Evolutionary conservation across 1,139 yeast genomes (phyloP), one percentile per base, ranked within the genome.

Genomic region (Sugiyamaella pinicola): DNA sequence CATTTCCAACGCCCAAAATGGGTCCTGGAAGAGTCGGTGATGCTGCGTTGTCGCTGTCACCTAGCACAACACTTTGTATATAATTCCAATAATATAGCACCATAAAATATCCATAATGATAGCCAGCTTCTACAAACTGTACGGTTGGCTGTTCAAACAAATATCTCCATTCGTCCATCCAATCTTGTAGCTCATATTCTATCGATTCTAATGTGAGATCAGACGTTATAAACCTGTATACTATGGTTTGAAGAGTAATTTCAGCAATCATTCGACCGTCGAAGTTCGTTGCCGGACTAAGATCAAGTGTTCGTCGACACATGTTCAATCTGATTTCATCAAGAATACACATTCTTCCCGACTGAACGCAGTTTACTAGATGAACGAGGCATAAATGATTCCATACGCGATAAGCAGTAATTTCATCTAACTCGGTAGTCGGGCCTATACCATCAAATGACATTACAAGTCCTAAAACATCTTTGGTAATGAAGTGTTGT

Each of bases 251-350:
- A 9, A 86, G 75, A 17, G 84, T 80, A 51, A 86, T 83, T 67
- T 87, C 96, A 51, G 91, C 85, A 13, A 87, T 85, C 83, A 87
- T 86, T 56, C 95, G 71, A 12, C 90, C 91, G 65, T 87, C 96
- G 64, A 87, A 87, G 62, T 85, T 85, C 2, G 93, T 85, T 0
- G 93, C 83, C 43, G 81, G 75, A 1, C 84, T 76, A 37, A 85
- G 71, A 38, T 84, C 82, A 45, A 85, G 71, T 1, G 85, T 79
- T 7, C 85, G 76, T 19, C 82, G 76, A 55, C 90, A 83, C 59
- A 82, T 79, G 57, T 80, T 82, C 48, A 86, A 69, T 54, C 91
- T 72, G 34, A 79, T 74, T 57, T 81, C 85, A 64, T 86, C 93
- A 7, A 87, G 70, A n/a, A 85, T 74, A 61, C 91, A 84, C 79